These are phyloP conservation scores for Novymonas esmeraldas DNA, from an alignment of 208 protist species.

Conservation along the genomic window DNA sequence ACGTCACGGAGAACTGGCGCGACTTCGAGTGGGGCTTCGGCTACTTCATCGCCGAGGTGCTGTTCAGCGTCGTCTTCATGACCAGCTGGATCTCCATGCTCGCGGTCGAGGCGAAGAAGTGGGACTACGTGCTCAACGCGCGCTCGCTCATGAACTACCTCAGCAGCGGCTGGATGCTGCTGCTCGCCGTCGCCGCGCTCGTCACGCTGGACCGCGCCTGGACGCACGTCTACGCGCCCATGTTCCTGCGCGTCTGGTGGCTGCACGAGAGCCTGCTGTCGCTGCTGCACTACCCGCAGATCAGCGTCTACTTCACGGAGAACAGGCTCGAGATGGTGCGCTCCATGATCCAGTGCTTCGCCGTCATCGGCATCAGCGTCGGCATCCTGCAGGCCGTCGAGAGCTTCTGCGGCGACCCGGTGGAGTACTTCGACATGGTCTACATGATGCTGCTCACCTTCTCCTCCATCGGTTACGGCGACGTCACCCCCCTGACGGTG, in stretches of 20 bases:
- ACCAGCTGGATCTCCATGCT: conserved; percentile 32
- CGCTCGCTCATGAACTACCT: conserved; percentile 42
- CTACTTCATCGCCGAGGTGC: conserved; percentile 31
- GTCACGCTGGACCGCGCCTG: conserved; percentile 21
- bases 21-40: conserved; percentile 36
- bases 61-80: conserved; percentile 37
- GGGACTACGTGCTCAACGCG: conserved; percentile 27
- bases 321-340: conserved; percentile 41
- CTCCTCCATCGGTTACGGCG: conserved; percentile 46
- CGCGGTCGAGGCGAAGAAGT: conserved; percentile 33
- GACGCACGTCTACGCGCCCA: conserved; percentile 37
- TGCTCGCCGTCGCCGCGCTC: conserved; percentile 27
- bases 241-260: conserved; percentile 48
- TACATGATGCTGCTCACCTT: conserved; percentile 51
- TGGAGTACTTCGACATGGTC: conserved; percentile 41
- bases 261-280: conserved; percentile 40
- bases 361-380: conserved; percentile 47
- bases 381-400: conserved; percentile 43
- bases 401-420: conserved; percentile 37
- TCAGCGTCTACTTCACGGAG: conserved; percentile 42
- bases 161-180: conserved; percentile 36
- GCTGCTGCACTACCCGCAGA: conserved; percentile 41
- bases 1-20: conserved; percentile 17
- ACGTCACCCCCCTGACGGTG: conserved; percentile 32
- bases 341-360: conserved; percentile 41